Base-by-base conservation (phyloP, 2,329 filamentous ascomycete species). In the Drechslerella dactyloides region DNA sequence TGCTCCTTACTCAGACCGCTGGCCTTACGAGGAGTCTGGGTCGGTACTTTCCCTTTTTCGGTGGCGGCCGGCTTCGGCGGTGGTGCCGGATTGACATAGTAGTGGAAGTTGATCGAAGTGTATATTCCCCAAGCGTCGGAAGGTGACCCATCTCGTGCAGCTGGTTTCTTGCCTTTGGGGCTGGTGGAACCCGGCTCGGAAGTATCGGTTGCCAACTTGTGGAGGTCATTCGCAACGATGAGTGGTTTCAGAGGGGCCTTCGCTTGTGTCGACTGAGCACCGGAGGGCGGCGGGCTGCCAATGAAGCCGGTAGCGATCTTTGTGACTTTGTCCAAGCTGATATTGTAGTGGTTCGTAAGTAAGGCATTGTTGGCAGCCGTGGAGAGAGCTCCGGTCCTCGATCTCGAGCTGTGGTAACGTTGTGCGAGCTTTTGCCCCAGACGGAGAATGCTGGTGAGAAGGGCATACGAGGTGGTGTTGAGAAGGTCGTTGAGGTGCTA, bases 331-430 rank as follows among this genome's bases (percentile, higher is more conserved):
- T 97, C 92, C 4, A 90, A 82, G 73, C 88, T 85, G 75, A 90
- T 88, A 76, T 89, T 88, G 80, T 90, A 99, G 80, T 99, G 94
- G 74, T 92, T 93, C 23, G 88, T 86, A 56, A 97, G 83, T 54
- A 97, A 82, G 30, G 87, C 87, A 44, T 86, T 85, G 77, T 90
- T 90, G 50, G 93, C 84, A 75, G 88, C 84, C 53, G 86, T 85
- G 24, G 84, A 85, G 13, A 87, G 83, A 69, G 85, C 86, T n/a
- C 81, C 79, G 52, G 84, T 83, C 24, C 91, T 87, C 80, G 93
- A 91, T 73, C 94, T 88, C 17, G 92, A 92, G 8, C 90, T 91
- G 79, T 96, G 90, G 76, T 97, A 99, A 76, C 94, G 87, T 80
- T 97, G 91, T 11, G 94, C 93, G 73, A 99, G 84, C 78, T 93